A percentile compares a stretch with the other conserved stretches of the same genome.
Evolutionary conservation across 768 basidiomycete species (phyloP).

Genomic region (Mycena floridula): DNA sequence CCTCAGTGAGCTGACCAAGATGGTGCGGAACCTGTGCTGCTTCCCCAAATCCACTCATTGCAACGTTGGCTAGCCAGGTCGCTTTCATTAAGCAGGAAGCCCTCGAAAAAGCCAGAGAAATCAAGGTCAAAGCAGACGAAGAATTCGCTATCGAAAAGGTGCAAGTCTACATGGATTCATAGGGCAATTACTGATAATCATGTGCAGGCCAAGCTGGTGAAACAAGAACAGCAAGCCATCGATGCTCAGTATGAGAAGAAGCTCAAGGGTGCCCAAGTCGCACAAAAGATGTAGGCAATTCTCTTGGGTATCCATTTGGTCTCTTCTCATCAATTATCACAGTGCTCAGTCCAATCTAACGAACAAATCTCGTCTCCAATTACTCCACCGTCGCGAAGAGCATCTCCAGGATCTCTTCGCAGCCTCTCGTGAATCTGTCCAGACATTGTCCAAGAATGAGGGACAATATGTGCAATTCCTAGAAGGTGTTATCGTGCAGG

Average conservation of each 20-base stretch:
- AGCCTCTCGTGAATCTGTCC: conserved; percentile 57
- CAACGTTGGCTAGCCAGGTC: conserved; percentile 46
- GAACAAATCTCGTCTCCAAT: conserved; percentile 89
- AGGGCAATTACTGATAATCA: not conserved
- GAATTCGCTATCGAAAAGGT: conserved; percentile 99
- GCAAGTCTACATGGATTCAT: not conserved
- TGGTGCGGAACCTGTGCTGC: conserved; percentile 50
- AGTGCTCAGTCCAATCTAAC: conserved; percentile 95
- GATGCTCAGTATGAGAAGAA: conserved; percentile 96
- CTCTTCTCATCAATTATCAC: conserved; percentile 5
- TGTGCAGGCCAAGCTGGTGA: conserved; percentile 87
- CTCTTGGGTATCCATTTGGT: not conserved
- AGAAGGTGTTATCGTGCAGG: conserved; percentile 80
- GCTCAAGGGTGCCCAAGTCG: conserved; percentile 85
- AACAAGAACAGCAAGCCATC: conserved; percentile 92
- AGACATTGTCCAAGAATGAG: conserved; percentile 56
- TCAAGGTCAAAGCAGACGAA: conserved; percentile 95
- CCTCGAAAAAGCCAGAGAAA: conserved; percentile 94
- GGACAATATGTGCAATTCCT: conserved; percentile 77
- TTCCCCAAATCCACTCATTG: conserved; percentile 2
- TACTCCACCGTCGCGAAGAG: conserved; percentile 89
- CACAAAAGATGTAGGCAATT: conserved; percentile 94
- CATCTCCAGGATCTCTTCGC: conserved; percentile 86
- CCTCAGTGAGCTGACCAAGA: conserved; percentile 96
- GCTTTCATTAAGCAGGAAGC: conserved; percentile 99